Evolutionary conservation across 1,139 yeast species (phyloP).

Genomic region (Yamadazyma buinensis): DNA sequence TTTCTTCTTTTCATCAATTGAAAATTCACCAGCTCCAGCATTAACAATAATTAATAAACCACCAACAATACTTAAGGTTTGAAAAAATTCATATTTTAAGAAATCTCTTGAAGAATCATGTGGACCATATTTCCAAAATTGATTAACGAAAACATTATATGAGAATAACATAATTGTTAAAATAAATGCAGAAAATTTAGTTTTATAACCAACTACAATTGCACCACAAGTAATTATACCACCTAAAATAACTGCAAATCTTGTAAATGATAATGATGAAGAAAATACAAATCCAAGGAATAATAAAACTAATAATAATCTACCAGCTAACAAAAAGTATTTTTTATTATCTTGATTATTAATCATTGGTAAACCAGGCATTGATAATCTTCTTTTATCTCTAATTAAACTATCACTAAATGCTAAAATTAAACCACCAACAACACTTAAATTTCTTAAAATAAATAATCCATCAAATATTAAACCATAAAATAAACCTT

Average conservation of each 20-base stretch:
- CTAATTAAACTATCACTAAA: constrained; percentile 86
- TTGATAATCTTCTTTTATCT: constrained; percentile 62
- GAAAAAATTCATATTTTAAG: constrained; percentile 90
- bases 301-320: constrained; percentile 78
- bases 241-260: constrained; percentile 61
- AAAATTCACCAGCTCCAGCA: constrained; percentile 95
- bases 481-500: constrained; percentile 88
- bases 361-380: constrained; percentile 90
- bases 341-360: constrained; percentile 81
- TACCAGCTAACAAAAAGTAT: constrained; percentile 83
- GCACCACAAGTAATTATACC: constrained; percentile 74
- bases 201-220: constrained; percentile 89
- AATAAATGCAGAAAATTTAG: constrained; percentile 81
- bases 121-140: constrained; percentile 78
- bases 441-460: constrained; percentile 81
- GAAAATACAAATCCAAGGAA: constrained; percentile 84
- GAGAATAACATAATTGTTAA: constrained; percentile 70
- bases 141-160: constrained; percentile 78
- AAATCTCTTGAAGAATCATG: constrained; percentile 83
- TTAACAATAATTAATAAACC: constrained; percentile 87
- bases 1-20: constrained; percentile 95
- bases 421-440: constrained; percentile 90
- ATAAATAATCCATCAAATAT: constrained; percentile 79
- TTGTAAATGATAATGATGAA: constrained; percentile 67
- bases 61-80: constrained; percentile 91